phyloP scores from a whole-genome alignment of 768 basidiomycete species.

The Kwoniella mangroviensis region DNA sequence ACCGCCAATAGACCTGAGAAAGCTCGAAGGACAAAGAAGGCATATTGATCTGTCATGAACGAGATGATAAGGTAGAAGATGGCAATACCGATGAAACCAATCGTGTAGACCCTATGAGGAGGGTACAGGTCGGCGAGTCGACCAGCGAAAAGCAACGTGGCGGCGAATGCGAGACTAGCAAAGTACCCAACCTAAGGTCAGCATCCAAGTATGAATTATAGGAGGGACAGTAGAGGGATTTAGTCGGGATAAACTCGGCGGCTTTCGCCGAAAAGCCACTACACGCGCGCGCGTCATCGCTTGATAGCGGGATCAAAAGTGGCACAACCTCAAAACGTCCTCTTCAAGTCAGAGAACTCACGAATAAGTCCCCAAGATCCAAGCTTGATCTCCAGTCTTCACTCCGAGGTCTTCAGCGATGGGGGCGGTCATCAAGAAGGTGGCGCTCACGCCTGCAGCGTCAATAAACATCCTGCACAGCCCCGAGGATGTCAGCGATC shows the following conservation, averaged over 20 bases:
- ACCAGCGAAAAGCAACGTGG: slow-evolving; percentile 44
- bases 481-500: neutral
- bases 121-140: slow-evolving; percentile 51
- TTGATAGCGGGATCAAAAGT: too few relatives aligned
- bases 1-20: slow-evolving; percentile 49
- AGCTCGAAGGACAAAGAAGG: slow-evolving; percentile 54
- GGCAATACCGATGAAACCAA: slow-evolving; percentile 52
- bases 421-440: slow-evolving; percentile 53
- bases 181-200: neutral
- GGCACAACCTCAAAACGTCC: neutral
- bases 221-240: too few relatives aligned
- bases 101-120: slow-evolving; percentile 49
- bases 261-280: too few relatives aligned
- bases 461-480: slow-evolving; percentile 37
- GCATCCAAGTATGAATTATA: neutral
- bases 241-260: too few relatives aligned
- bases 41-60: slow-evolving; percentile 50
- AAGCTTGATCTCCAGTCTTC: slow-evolving; percentile 39
- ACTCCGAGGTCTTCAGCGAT: slow-evolving; percentile 47
- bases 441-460: slow-evolving; percentile 48
- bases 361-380: slow-evolving; percentile 52
- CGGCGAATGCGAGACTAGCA: slow-evolving; percentile 23
- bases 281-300: too few relatives aligned
- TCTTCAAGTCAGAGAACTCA: slow-evolving; percentile 10
- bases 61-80: slow-evolving; percentile 53